Percentiles rank a stretch among this genome's conserved stretches.
Evolutionary conservation across 1,284 basidiomycete species (phyloP).

Genomic region (Sporisorium sorghi): DNA sequence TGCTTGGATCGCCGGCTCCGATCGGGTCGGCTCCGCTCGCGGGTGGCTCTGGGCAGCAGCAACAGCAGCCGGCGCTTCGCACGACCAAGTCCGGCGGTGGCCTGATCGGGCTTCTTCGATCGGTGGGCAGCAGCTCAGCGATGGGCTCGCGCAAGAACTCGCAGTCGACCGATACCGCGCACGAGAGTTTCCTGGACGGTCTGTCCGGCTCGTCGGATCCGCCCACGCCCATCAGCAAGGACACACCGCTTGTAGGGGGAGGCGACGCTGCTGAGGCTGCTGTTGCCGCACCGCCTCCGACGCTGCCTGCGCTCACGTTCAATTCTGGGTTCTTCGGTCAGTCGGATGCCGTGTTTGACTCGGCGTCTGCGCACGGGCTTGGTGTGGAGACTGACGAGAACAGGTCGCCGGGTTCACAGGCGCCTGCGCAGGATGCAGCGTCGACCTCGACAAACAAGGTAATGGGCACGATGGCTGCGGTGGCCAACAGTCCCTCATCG

Average conservation of each 20-base stretch:
- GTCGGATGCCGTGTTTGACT: constrained; percentile 24
- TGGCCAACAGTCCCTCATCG: constrained; percentile 28
- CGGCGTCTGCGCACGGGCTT: constrained; percentile 12
- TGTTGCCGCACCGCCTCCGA: constrained; percentile 12
- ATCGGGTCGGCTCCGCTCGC: constrained; percentile 18
- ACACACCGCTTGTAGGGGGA: constrained; percentile 36
- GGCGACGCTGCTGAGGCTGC: neutral
- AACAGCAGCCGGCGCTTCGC: constrained; percentile 14
- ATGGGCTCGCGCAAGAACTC: constrained; percentile 31
- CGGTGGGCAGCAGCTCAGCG: constrained; percentile 34
- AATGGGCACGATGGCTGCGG: constrained; percentile 38
- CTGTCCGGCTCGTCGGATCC: constrained; percentile 30
- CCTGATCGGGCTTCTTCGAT: constrained; percentile 38
- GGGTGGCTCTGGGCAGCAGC: neutral
- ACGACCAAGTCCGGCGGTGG: constrained; percentile 30
- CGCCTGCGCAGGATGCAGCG: neutral
- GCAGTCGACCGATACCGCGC: constrained; percentile 35
- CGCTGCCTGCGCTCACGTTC: constrained; percentile 46
- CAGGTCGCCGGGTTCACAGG: too few relatives aligned
- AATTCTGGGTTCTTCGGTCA: constrained; percentile 50
- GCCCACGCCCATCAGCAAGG: constrained; percentile 51
- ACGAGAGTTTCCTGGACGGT: constrained; percentile 21
- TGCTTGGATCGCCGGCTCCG: constrained; percentile 45
- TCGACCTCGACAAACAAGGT: neutral
- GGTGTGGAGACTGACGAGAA: neutral